These are phyloP conservation scores for Lepidium didymum DNA, from an alignment of 345 rosid genomes.

Conservation along the genomic window DNA sequence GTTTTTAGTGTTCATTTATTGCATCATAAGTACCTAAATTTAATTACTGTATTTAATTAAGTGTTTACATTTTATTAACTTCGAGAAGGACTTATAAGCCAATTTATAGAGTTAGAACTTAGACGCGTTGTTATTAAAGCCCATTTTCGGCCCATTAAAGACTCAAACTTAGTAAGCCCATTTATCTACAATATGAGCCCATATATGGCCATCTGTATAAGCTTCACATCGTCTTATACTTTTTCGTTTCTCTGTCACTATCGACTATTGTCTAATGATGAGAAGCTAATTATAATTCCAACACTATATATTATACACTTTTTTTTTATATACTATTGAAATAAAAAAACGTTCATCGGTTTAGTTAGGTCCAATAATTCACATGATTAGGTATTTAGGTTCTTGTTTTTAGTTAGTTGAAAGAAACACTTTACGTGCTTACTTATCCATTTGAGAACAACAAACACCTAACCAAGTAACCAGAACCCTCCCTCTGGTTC, in stretches of 20 bases:
- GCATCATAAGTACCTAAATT: background rate
- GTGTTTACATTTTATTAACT: background rate
- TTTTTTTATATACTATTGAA: background rate
- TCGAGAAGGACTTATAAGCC: background rate
- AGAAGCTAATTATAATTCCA: background rate
- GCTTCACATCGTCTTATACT: background rate
- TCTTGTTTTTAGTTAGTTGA: conserved; percentile 3
- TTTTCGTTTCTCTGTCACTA: background rate
- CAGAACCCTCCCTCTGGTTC: background rate
- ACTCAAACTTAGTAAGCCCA: background rate
- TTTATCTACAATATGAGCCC: background rate
- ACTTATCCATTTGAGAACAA: background rate
- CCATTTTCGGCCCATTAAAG: background rate
- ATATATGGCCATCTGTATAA: background rate
- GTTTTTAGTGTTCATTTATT: background rate
- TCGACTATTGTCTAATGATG: background rate
- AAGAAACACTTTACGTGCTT: background rate
- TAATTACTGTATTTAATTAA: background rate
- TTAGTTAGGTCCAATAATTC: background rate
- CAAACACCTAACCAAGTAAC: background rate
- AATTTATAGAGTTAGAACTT: too few relatives aligned
- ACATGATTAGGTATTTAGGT: conserved; percentile 15
- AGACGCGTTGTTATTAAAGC: too few relatives aligned
- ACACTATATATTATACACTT: background rate
- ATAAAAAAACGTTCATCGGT: too few relatives aligned